phyloP scores from a whole-genome alignment of 202 grass and related monocot species.

The Brachypodium distachyon region DNA sequence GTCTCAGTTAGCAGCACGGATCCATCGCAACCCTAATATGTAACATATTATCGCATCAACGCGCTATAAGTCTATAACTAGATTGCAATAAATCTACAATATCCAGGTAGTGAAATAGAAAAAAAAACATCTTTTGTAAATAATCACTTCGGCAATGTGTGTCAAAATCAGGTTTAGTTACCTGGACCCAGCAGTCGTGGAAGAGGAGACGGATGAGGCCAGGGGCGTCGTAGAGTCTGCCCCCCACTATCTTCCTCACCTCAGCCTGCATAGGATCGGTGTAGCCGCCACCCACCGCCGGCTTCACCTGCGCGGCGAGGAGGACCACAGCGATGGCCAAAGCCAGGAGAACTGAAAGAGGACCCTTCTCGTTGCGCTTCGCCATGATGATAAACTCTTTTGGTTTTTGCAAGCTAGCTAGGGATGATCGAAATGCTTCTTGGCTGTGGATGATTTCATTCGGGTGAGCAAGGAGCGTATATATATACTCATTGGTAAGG shows the following conservation, averaged over 20 bases:
- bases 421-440: neutral
- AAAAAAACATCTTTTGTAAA: too few species aligned
- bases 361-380: neutral
- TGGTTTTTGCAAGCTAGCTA: neutral
- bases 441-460: neutral
- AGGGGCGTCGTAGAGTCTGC: neutral
- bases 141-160: too few species aligned
- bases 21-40: neutral
- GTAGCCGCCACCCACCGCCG: neutral
- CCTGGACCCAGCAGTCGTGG: conserved; percentile 56
- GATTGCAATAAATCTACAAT: too few species aligned
- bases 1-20: neutral
- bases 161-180: too few species aligned
- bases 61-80: too few species aligned
- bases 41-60: too few species aligned
- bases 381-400: neutral
- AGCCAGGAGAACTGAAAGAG: neutral
- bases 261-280: neutral
- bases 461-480: neutral
- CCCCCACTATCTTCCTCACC: too few species aligned
- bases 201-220: conserved; percentile 38
- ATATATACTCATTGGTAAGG: neutral
- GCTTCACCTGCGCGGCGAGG: neutral
- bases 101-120: too few species aligned
- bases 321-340: too few species aligned